A percentile compares a stretch with the other conserved stretches of the same genome.
phyloP scores from a whole-genome alignment of 805 yeast species.

The Ogataea methanolica region DNA sequence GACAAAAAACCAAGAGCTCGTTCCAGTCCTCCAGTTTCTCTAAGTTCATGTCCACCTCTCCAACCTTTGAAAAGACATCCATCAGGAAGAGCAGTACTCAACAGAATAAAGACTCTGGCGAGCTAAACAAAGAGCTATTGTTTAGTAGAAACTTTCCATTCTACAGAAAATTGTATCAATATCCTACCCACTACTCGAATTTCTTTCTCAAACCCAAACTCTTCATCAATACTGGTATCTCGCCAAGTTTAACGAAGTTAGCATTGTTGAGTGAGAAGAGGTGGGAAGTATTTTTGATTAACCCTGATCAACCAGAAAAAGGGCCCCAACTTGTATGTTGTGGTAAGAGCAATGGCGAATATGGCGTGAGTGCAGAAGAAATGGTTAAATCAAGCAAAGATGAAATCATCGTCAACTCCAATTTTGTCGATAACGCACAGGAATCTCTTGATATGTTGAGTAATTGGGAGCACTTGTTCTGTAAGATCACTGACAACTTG shows the following conservation, averaged over 20 bases:
- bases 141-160: constrained; percentile 82
- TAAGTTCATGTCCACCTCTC: constrained; percentile 18
- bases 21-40: constrained; percentile 20
- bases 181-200: constrained; percentile 45
- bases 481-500: constrained; percentile 53
- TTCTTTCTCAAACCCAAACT: constrained; percentile 44
- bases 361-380: constrained; percentile 46
- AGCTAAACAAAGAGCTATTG: constrained; percentile 48
- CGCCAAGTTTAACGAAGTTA: constrained; percentile 61
- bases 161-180: constrained; percentile 58
- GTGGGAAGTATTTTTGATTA: constrained; percentile 70
- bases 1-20: constrained; percentile 15
- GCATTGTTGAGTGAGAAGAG: constrained; percentile 61
- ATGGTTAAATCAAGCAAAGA: constrained; percentile 23
- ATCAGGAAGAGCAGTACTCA: constrained; percentile 1
- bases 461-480: constrained; percentile 57
- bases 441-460: constrained; percentile 33
- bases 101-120: not conserved
- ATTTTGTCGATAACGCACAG: constrained; percentile 18
- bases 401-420: constrained; percentile 25
- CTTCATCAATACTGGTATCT: constrained; percentile 52
- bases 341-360: constrained; percentile 68
- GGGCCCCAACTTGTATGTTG: constrained; percentile 59
- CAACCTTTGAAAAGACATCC: constrained; percentile 13
- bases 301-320: constrained; percentile 35